Conservation (phyloP, 1,139 yeast genomes). For the Debaryomycetaceae sp. region DNA sequence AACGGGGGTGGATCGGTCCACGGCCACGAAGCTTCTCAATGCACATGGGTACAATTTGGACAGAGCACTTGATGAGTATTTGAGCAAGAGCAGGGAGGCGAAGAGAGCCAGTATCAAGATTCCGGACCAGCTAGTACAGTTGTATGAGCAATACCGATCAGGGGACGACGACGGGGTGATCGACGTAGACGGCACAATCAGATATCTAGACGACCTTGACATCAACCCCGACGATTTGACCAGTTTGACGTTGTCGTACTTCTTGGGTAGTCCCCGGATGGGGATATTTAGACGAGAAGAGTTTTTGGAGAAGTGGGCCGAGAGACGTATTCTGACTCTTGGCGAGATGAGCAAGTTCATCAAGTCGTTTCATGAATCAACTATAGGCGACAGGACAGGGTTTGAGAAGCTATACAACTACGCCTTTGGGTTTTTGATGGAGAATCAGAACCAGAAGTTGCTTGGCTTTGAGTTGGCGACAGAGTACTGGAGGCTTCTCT, state of each 20-base stretch:
- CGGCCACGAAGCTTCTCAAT: slow-evolving; percentile 27
- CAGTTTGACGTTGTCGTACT: slow-evolving; percentile 67
- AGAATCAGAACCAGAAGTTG: slow-evolving; percentile 53
- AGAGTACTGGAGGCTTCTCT: slow-evolving; percentile 74
- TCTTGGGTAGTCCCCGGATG: slow-evolving; percentile 60
- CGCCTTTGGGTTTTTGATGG: slow-evolving; percentile 66
- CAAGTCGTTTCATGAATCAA: slow-evolving; percentile 27
- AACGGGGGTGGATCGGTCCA: slow-evolving; percentile 24
- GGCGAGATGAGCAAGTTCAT: slow-evolving; percentile 49
- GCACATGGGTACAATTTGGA: slow-evolving; percentile 24
- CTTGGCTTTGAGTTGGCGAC: slow-evolving; percentile 61
- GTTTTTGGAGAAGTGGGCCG: slow-evolving; percentile 59
- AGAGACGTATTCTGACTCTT: slow-evolving; percentile 32
- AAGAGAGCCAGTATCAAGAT: slow-evolving; percentile 2
- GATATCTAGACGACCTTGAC: slow-evolving; percentile 61
- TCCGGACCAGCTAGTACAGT: slow-evolving; percentile 16
- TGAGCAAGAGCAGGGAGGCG: slow-evolving; percentile 4
- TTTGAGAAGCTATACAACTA: slow-evolving; percentile 63
- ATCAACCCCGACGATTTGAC: slow-evolving; percentile 70
- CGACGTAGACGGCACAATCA: slow-evolving; percentile 75
- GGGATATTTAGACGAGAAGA: slow-evolving; percentile 53
- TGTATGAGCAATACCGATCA: slow-evolving; percentile 33
- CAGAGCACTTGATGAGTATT: slow-evolving; percentile 29
- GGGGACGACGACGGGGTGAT: slow-evolving; percentile 24
- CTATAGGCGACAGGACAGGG: slow-evolving; percentile 27